Conservation (phyloP, 2,329 filamentous ascomycete genomes). For the Cladosporium sp. region DNA sequence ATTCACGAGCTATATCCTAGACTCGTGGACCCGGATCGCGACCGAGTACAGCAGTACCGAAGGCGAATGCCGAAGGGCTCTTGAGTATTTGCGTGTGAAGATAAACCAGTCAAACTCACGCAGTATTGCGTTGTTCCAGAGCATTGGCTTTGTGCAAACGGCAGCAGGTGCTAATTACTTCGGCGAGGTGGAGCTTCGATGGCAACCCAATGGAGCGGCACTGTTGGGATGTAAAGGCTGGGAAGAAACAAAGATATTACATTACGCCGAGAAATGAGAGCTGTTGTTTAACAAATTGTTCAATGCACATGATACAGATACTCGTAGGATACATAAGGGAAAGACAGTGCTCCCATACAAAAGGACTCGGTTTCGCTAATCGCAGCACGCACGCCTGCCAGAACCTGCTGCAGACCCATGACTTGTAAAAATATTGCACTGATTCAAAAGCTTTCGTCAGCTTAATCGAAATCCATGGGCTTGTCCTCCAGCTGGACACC, state of each 20-base stretch:
- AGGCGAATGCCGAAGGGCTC: constrained; percentile 15
- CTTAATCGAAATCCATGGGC: constrained; percentile 67
- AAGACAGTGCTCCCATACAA: not conserved
- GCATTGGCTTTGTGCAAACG: constrained; percentile 52
- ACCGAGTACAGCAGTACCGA: constrained; percentile 45
- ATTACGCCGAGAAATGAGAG: constrained; percentile 13
- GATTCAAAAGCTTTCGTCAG: not conserved
- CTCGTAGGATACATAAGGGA: constrained; percentile 10
- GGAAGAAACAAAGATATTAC: constrained; percentile 13
- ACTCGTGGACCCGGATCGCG: constrained; percentile 53
- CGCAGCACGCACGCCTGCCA: constrained; percentile 7
- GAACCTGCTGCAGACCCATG: constrained; percentile 4
- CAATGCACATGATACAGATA: constrained; percentile 11
- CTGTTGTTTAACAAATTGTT: not conserved
- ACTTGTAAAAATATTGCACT: constrained; percentile 16
- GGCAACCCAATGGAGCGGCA: constrained; percentile 19
- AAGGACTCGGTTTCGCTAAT: constrained; percentile 3
- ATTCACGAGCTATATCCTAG: constrained; percentile 65
- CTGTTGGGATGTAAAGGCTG: constrained; percentile 17
- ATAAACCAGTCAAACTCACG: constrained; percentile 54
- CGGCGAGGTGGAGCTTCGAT: constrained; percentile 60
- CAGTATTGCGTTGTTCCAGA: constrained; percentile 59
- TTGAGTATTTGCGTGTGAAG: constrained; percentile 56
- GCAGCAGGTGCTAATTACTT: constrained; percentile 58
- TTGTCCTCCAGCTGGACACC: constrained; percentile 69